Percentiles rank a stretch among this genome's conserved stretches.
Evolutionary conservation across 768 basidiomycete genomes (phyloP).

Genomic region (Mycena epipterygia): DNA sequence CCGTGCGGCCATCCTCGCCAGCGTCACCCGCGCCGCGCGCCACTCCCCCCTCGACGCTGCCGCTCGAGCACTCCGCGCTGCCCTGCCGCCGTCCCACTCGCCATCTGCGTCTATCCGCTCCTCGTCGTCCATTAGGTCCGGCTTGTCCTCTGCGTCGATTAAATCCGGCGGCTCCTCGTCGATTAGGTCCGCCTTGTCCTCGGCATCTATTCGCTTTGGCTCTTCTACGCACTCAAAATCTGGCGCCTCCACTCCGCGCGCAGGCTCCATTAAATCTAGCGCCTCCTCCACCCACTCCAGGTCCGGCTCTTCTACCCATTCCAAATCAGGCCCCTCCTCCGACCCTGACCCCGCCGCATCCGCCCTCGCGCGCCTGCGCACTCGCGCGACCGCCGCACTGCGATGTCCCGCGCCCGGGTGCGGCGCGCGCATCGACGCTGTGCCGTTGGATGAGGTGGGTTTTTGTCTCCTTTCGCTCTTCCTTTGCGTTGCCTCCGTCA

Average conservation of each 20-base stretch:
- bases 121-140: background rate
- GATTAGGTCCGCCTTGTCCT: too few species aligned
- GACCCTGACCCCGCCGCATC: too few species aligned
- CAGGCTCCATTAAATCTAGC: too few species aligned
- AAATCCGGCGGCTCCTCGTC: too few species aligned
- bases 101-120: slow-evolving; percentile 1
- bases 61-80: slow-evolving; percentile 21
- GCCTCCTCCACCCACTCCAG: too few species aligned
- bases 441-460: slow-evolving; percentile 5
- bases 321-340: too few species aligned
- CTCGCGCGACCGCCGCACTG: slow-evolving; percentile 3
- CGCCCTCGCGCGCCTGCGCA: slow-evolving; percentile 22
- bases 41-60: slow-evolving; percentile 27
- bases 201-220: too few species aligned
- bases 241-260: too few species aligned
- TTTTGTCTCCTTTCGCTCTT: background rate
- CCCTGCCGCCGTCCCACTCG: slow-evolving; percentile 12
- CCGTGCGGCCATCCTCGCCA: background rate
- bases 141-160: too few species aligned
- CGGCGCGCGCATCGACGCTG: slow-evolving; percentile 14
- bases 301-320: too few species aligned
- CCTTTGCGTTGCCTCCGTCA: too few species aligned
- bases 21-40: slow-evolving; percentile 22
- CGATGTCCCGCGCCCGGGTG: slow-evolving; percentile 21
- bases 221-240: too few species aligned